Evolutionary conservation across 805 yeast species (phyloP).

Genomic region (Millerozyma acaciae): DNA sequence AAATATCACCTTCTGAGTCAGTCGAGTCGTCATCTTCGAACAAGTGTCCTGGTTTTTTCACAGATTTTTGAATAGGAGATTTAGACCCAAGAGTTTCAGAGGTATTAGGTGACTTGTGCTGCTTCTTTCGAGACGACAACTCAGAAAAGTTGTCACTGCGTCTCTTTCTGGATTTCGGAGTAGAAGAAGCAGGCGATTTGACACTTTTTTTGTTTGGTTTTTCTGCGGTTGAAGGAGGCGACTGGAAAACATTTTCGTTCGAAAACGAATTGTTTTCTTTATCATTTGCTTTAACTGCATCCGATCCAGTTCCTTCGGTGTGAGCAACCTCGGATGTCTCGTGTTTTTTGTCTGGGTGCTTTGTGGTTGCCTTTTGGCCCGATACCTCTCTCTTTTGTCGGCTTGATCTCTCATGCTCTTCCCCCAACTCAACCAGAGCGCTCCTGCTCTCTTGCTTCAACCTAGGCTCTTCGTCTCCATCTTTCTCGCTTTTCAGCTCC

Average conservation of each 20-base stretch:
- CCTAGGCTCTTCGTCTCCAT: constrained; percentile 1
- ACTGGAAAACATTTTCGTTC: constrained; percentile 34
- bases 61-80: too few relatives aligned
- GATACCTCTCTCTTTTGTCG: background rate
- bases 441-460: background rate
- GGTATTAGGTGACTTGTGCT: background rate
- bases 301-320: too few relatives aligned
- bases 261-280: constrained; percentile 18
- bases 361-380: too few relatives aligned
- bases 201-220: background rate
- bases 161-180: constrained; percentile 8
- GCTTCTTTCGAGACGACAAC: background rate
- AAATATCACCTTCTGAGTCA: constrained; percentile 1
- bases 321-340: too few relatives aligned
- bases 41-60: constrained; percentile 4
- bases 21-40: constrained; percentile 2
- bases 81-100: too few relatives aligned
- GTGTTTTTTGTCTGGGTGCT: background rate
- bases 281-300: constrained; percentile 3
- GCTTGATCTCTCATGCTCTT: background rate
- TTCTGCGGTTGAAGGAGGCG: constrained; percentile 13
- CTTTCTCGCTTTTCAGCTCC: background rate
- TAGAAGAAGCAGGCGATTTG: background rate
- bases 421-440: background rate
- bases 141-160: constrained; percentile 6